Conservation (phyloP, 768 basidiomycete species). For the Xerocomellus intermedius region DNA sequence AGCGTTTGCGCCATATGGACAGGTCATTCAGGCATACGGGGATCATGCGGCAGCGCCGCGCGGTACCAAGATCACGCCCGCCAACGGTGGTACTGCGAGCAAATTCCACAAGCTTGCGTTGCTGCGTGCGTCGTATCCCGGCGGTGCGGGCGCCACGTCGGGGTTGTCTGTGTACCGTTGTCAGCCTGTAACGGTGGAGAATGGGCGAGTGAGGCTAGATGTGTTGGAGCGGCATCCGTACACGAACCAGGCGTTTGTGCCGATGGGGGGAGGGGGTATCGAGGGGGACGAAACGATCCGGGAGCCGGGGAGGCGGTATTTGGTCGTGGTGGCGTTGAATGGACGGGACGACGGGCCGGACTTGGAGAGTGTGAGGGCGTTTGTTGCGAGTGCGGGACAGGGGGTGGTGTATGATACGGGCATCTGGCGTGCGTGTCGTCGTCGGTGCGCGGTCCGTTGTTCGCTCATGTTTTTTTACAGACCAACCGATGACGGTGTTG, state of each 20-base stretch:
- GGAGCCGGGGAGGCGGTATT: constrained; percentile 56
- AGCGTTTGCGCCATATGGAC: constrained; percentile 85
- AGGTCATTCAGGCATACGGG: constrained; percentile 86
- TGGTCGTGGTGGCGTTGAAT: constrained; percentile 86
- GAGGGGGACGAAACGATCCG: constrained; percentile 44
- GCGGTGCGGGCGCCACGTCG: constrained; percentile 50
- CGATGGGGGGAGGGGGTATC: constrained; percentile 68
- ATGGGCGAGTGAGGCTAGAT: constrained; percentile 56
- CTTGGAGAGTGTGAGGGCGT: constrained; percentile 71
- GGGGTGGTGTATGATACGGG: constrained; percentile 83
- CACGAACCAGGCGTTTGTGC: constrained; percentile 92
- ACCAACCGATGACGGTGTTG: constrained; percentile 90
- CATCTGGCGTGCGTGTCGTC: constrained; percentile 79
- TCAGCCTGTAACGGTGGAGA: constrained; percentile 46
- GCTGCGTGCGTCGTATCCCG: constrained; percentile 65
- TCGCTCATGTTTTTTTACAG: constrained; percentile 39
- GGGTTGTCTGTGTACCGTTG: constrained; percentile 87
- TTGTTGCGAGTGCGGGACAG: constrained; percentile 76
- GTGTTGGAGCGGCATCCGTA: constrained; percentile 87
- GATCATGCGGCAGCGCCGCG: constrained; percentile 66
- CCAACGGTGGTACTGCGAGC: constrained; percentile 85
- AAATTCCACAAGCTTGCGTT: constrained; percentile 92
- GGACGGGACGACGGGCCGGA: constrained; percentile 77
- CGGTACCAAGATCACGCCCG: constrained; percentile 68
- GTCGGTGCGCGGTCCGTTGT: not conserved